Conservation (phyloP, 257 asterid species). For the Oldenlandia corymbosa region DNA sequence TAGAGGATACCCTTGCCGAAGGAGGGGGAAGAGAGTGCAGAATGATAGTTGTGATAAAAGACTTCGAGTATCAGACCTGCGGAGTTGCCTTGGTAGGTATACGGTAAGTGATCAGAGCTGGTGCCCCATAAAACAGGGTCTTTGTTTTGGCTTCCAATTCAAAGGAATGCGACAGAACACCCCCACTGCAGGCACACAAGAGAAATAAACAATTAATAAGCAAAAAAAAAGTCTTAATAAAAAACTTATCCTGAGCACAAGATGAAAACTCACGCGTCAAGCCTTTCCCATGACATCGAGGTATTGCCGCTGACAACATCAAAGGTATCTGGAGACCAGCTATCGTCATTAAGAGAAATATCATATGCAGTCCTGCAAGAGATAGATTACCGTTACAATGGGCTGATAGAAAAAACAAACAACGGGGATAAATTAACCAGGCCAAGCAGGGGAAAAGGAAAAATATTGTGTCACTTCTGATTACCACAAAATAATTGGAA, state of each 20-base stretch:
- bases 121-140: constrained; percentile 57
- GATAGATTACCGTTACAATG: background rate
- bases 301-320: constrained; percentile 66
- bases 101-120: constrained; percentile 81
- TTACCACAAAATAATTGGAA: background rate
- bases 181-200: constrained; percentile 48
- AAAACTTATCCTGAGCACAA: background rate
- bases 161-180: constrained; percentile 65
- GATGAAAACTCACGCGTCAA: constrained; percentile 67
- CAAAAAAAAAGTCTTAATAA: background rate
- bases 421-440: background rate
- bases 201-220: background rate
- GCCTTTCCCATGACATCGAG: constrained; percentile 87
- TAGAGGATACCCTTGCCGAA: too few species aligned
- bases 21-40: too few species aligned
- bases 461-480: background rate
- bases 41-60: constrained; percentile 4
- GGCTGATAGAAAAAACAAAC: background rate
- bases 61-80: constrained; percentile 51
- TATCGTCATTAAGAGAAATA: constrained; percentile 67
- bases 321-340: constrained; percentile 69
- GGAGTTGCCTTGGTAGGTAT: constrained; percentile 71
- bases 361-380: constrained; percentile 81
- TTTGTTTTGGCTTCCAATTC: constrained; percentile 80
- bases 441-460: background rate